Evolutionary conservation across 441 rosid species (phyloP).

Genomic region (Jatropha podagrica): DNA sequence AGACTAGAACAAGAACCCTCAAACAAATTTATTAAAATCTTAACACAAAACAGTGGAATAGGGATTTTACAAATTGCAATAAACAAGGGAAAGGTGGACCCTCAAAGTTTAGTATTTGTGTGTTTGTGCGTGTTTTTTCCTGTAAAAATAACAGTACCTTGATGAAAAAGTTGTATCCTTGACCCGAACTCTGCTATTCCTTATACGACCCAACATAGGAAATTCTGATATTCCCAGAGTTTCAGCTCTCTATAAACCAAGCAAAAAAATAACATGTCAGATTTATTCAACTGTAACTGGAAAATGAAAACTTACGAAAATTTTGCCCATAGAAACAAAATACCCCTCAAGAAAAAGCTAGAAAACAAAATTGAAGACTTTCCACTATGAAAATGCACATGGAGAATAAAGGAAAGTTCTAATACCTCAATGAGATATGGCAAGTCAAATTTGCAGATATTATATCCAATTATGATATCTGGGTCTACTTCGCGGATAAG

Average conservation of each 20-base stretch:
- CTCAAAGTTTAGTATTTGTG: background rate
- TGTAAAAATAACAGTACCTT: slow-evolving; percentile 44
- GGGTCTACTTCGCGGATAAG: slow-evolving; percentile 90
- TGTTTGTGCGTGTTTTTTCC: background rate
- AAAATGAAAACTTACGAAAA: background rate
- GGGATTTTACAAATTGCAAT: background rate
- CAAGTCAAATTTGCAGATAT: slow-evolving; percentile 98
- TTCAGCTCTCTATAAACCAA: slow-evolving; percentile 76
- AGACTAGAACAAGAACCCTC: background rate
- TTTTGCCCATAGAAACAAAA: background rate
- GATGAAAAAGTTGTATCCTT: slow-evolving; percentile 95
- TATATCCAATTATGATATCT: slow-evolving; percentile 95
- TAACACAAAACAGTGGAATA: no score
- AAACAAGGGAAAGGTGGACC: background rate
- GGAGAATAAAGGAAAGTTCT: slow-evolving; percentile 18
- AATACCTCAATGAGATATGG: slow-evolving; percentile 96
- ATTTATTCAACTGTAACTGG: background rate
- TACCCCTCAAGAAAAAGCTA: background rate
- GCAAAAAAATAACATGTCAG: slow-evolving; percentile 18
- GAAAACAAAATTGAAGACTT: background rate
- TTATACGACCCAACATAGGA: slow-evolving; percentile 86
- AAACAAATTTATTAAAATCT: background rate
- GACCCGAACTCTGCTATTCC: slow-evolving; percentile 84
- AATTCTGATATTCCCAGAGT: slow-evolving; percentile 81
- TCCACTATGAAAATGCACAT: background rate